Evolutionary conservation across 2,329 filamentous ascomycete genomes (phyloP), one percentile per base, ranked within the genome.

Genomic region (Phyllosticta citribraziliensis): DNA sequence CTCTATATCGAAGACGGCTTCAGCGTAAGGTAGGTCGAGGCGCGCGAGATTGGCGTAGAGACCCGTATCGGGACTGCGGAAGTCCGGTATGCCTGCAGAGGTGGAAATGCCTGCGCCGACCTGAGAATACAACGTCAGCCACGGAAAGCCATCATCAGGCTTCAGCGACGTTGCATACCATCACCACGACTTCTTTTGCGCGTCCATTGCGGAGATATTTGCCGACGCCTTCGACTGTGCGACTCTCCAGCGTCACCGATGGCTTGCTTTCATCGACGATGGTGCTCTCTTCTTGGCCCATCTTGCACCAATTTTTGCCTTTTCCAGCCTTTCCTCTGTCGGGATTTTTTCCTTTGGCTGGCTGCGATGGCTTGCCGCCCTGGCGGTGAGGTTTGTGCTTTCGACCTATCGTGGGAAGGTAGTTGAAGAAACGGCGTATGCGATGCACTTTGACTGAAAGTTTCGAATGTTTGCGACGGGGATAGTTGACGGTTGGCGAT

Each of bases 1-100:
- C 62, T 80, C 80, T 65, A 99, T 93, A 70, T 96, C 91, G 75
- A 99, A 97, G 53, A 97, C 91, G 35, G 91, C 92, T 76, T 97
- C 91, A 22, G 93, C 88, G 68, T 93, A 87, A 0, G 92, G 92
- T 0, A 99, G 82, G 63, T 96, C 85, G 33, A 97, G 82, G 58
- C 88, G 84, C 22, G 88, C 88, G 30, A 99, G 85, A 70, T 97
- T 97, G 68, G 90, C 87, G 74, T 99, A 99, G 11, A 99, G 83
- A 2, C 94, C 94, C 0, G 93, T 97, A 62, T 91, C 88, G 64
- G 93, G 92, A 1, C 91, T 96, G 65, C 94, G 84, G 73, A 97
- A 99, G 75, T 99, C 94, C 64, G 94, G 94, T 64, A 99, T 93
- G 75, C 78, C 76, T 1, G 76, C 77, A n/a, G 78, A 79, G 0